Conservation (phyloP, 192 early-diverging fungal species). For the Radiomyces spectabilis region DNA sequence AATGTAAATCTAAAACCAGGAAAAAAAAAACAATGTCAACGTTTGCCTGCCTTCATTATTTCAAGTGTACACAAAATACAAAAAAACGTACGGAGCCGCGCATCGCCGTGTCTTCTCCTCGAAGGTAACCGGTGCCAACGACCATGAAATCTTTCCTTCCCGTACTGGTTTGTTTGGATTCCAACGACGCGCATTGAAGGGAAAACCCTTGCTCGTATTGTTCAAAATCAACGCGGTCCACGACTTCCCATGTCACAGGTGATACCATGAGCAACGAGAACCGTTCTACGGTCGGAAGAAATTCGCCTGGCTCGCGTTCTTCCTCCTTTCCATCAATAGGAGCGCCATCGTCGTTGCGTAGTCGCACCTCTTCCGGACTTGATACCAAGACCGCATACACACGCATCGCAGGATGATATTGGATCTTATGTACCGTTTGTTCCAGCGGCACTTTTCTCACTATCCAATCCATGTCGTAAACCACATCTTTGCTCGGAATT, state of each 20-base stretch:
- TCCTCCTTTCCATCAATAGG: slow-evolving; percentile 28
- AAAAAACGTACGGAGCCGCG: slow-evolving; percentile 64
- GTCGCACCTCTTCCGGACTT: slow-evolving; percentile 48
- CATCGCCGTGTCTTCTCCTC: slow-evolving; percentile 87
- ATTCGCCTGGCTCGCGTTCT: slow-evolving; percentile 24
- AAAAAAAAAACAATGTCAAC: background rate
- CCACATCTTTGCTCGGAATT: slow-evolving; percentile 55
- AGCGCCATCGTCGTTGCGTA: slow-evolving; percentile 65
- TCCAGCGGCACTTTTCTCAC: slow-evolving; percentile 62
- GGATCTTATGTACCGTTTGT: slow-evolving; percentile 65
- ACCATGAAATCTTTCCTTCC: slow-evolving; percentile 84
- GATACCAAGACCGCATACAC: slow-evolving; percentile 78
- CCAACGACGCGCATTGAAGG: slow-evolving; percentile 71
- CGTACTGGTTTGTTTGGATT: slow-evolving; percentile 75
- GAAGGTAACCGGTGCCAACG: slow-evolving; percentile 78
- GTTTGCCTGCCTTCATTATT: background rate
- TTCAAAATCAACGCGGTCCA: slow-evolving; percentile 68
- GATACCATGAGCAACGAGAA: slow-evolving; percentile 85
- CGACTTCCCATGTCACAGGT: slow-evolving; percentile 91
- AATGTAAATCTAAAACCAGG: slow-evolving; percentile 60
- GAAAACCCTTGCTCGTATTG: slow-evolving; percentile 79
- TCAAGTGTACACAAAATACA: no score
- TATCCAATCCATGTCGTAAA: slow-evolving; percentile 70
- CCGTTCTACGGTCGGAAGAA: slow-evolving; percentile 52
- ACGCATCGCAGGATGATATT: slow-evolving; percentile 76